Evolutionary conservation across 495 filamentous ascomycete genomes (phyloP).

Genomic region (Neurospora tetrasperma): DNA sequence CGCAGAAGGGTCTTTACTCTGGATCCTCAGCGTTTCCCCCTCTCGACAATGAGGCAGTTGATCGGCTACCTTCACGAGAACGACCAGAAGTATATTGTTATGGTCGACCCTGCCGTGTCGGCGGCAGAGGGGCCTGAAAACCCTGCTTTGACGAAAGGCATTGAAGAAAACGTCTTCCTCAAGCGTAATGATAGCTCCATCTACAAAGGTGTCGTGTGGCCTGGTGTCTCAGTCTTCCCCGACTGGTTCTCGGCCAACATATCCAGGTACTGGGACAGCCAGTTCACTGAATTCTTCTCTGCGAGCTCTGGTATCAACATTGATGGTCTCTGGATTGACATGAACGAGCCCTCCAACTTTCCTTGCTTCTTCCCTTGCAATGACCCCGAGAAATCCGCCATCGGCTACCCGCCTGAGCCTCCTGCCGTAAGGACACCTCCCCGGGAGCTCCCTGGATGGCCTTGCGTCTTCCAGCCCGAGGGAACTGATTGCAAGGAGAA

Average conservation of each 20-base stretch:
- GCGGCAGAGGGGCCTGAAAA: conserved; percentile 62
- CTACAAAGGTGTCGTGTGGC: conserved; percentile 78
- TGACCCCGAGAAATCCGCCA: conserved; percentile 45
- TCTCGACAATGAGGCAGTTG: conserved; percentile 56
- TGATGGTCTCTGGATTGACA: conserved; percentile 81
- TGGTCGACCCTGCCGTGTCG: conserved; percentile 79
- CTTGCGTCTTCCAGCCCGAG: conserved; percentile 57
- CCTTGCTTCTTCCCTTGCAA: conserved; percentile 68
- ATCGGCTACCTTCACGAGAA: conserved; percentile 61
- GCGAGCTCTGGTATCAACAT: conserved; percentile 60
- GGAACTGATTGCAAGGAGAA: conserved; percentile 20
- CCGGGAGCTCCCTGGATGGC: conserved; percentile 59
- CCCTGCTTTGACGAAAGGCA: conserved; percentile 51
- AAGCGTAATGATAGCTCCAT: conserved; percentile 52
- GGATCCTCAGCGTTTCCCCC: conserved; percentile 61
- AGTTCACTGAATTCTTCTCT: conserved; percentile 63
- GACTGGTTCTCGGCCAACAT: conserved; percentile 73
- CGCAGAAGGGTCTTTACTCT: conserved; percentile 58
- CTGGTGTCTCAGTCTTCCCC: conserved; percentile 67
- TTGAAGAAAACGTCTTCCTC: conserved; percentile 53
- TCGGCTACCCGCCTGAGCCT: conserved; percentile 53
- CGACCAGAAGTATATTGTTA: conserved; percentile 72
- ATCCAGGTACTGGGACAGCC: conserved; percentile 60
- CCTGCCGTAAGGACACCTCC: conserved; percentile 50
- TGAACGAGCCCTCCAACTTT: conserved; percentile 59